Evolutionary conservation across 108 stramenopile genomes (phyloP), one percentile per base, ranked within the genome.

Genomic region (Skeletonema tropicum): DNA sequence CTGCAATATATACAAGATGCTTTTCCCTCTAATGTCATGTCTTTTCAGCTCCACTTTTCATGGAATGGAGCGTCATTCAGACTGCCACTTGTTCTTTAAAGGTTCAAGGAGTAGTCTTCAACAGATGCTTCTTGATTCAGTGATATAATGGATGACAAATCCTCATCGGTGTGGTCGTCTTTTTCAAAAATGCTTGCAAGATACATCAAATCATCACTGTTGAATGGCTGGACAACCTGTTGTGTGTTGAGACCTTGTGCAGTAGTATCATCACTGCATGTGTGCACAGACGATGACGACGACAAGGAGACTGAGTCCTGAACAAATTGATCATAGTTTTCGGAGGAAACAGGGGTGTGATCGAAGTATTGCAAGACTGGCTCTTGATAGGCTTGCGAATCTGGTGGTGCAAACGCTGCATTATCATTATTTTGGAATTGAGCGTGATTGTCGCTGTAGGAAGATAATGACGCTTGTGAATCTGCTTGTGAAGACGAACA

Each of bases 81-180:
- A 1, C 17, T 49, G 19, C 6, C 0, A 49, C 48, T 49, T 49
- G 6, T 19, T n/a, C 2, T 23, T 55, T 55, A 55, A 23, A 55
- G 52, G 66, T 76, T 7, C 78, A 84, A 74, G 84, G 86, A 5
- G 23, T n/a, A 55, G 52, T 55, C 52, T 55, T 23, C 23, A 10
- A 23, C 23, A 23, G 52, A 55, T n/a, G 23, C 17, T 23, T 55
- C 52, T 55, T 55, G 52, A 25, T 62, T 38, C 35, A 62, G 23
- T 38, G 61, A 62, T 25, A 62, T 9, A 62, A 62, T 33, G 17
- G 61, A 62, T 6, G 29, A 62, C 11, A 62, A 38, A 25, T 62
- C 61, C 14, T 12, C 33, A 2, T 62, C 61, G 21, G 19, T 6
- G 1, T 55, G 52, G 10, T 62, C 61, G 61, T 62, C 61, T 38